Base-by-base conservation (phyloP, 306 rosid species). In the Dalbergia oliveri region DNA sequence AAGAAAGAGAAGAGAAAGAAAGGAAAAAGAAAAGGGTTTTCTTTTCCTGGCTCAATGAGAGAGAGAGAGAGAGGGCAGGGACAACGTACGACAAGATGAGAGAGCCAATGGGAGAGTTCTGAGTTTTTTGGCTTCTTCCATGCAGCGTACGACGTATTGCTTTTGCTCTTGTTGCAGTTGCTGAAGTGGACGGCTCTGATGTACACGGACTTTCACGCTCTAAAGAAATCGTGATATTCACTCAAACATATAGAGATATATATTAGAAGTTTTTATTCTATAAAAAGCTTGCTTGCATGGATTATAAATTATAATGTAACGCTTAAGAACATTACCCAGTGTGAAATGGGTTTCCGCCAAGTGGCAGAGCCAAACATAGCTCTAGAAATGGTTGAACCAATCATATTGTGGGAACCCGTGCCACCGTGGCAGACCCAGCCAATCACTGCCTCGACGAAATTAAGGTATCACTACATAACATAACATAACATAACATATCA, bases 361-460 rank as follows among this genome's bases (percentile, higher is more conserved):
- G 23, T 21, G 23, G 23, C 23, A 60, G 50, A 35, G 59, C 10
- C 37, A 39, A 61, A 18, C 43, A 9, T 62, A 37, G 76, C 34
- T 54, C 80, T 84, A 31, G 34, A 86, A 81, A 76, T 83, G 47
- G 91, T 76, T 70, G 47, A 85, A 83, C 91, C 92, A 92, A 90
- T 90, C 82, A 85, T 83, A 73, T 50, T 41, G 76, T 72, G 79
- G 84, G 75, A 70, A 82, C 72, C 37, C 61, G 85, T 61, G 84
- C 89, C 91, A 88, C 75, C 86, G 87, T 88, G 94, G 89, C 88
- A 80, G 82, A 31, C 39, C 65, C 54, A 86, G 73, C 97, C 97
- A 94, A 91, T 95, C 90, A 89, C 66, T 78, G 72, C 66, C 89
- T 95, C 94, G 98, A 91, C 63, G 88, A 88, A 81, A 84, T 90